Evolutionary conservation across 345 rosid species (phyloP).

Genomic region (Aethionema arabicum): DNA sequence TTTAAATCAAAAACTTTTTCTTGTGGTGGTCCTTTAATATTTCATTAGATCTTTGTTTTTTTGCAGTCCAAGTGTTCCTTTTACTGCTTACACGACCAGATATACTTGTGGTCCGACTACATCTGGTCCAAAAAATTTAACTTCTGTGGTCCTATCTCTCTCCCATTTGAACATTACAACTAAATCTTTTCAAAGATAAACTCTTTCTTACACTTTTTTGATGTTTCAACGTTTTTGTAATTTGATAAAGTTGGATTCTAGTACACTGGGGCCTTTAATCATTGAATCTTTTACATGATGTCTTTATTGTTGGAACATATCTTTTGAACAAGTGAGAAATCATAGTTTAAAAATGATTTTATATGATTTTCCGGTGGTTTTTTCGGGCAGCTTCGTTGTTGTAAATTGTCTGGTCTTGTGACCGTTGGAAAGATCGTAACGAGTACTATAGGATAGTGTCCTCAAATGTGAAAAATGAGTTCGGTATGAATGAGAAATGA

Average conservation of each 20-base stretch:
- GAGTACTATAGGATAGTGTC: too few relatives aligned
- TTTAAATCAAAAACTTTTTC: neutral
- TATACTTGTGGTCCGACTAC: conserved; percentile 35
- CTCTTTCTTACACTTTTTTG: conserved; percentile 32
- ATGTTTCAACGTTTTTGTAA: conserved; percentile 34
- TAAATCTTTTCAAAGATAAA: conserved; percentile 31
- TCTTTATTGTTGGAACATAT: conserved; percentile 3
- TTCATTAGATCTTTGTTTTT: conserved; percentile 35
- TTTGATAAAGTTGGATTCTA: conserved; percentile 28
- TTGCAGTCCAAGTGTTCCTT: conserved; percentile 37
- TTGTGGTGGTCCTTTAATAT: conserved; percentile 38
- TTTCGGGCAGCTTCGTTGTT: too few relatives aligned
- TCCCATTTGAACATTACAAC: too few relatives aligned
- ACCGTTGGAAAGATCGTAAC: too few relatives aligned
- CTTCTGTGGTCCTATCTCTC: conserved; percentile 29
- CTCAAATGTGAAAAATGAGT: too few relatives aligned
- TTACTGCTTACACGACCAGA: conserved; percentile 39
- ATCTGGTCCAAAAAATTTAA: conserved; percentile 32
- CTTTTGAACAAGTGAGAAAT: too few relatives aligned
- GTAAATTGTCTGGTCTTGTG: too few relatives aligned
- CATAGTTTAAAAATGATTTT: too few relatives aligned
- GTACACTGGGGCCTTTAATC: conserved; percentile 29
- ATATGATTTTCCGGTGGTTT: too few relatives aligned
- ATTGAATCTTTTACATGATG: conserved; percentile 10
- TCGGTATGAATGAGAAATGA: too few relatives aligned